Evolutionary conservation across 768 basidiomycete genomes (phyloP).

Genomic region (Saitozyma podzolica): DNA sequence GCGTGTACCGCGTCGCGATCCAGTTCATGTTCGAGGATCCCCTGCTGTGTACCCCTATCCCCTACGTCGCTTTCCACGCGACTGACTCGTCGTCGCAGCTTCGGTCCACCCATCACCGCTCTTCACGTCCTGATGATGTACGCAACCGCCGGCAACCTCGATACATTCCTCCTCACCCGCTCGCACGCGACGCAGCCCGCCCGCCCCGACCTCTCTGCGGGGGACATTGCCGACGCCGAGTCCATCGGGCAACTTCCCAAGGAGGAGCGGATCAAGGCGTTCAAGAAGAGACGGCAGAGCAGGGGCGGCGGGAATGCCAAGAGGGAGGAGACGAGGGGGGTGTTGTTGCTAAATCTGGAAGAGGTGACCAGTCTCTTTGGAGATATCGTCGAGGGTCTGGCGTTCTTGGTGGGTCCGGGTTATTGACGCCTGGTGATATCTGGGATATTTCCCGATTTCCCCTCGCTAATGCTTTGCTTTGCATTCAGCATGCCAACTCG

Average conservation of each 20-base stretch:
- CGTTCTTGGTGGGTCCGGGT: conserved; percentile 68
- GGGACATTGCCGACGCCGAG: conserved; percentile 33
- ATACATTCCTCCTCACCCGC: conserved; percentile 48
- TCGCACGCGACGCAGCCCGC: conserved; percentile 28
- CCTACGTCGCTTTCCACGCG: background rate
- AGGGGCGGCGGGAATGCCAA: conserved; percentile 6
- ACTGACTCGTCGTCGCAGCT: conserved; percentile 53
- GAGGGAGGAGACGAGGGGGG: conserved; percentile 56
- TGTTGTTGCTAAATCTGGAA: conserved; percentile 80
- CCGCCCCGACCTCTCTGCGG: conserved; percentile 25
- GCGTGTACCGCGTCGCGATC: background rate
- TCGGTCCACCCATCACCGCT: conserved; percentile 84
- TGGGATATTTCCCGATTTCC: background rate
- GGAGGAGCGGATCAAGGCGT: conserved; percentile 42
- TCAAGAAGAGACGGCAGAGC: conserved; percentile 37
- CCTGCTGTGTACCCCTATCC: background rate
- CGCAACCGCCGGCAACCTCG: conserved; percentile 53
- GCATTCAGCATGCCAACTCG: conserved; percentile 53
- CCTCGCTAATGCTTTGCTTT: background rate
- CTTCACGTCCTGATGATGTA: conserved; percentile 62
- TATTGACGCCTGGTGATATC: background rate
- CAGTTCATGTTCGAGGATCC: too few relatives aligned
- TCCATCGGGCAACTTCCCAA: conserved; percentile 29
- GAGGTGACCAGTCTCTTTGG: conserved; percentile 78
- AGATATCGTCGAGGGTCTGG: conserved; percentile 82